Base-by-base conservation (phyloP, 1,284 basidiomycete species). In the Austroboletus niveus region DNA sequence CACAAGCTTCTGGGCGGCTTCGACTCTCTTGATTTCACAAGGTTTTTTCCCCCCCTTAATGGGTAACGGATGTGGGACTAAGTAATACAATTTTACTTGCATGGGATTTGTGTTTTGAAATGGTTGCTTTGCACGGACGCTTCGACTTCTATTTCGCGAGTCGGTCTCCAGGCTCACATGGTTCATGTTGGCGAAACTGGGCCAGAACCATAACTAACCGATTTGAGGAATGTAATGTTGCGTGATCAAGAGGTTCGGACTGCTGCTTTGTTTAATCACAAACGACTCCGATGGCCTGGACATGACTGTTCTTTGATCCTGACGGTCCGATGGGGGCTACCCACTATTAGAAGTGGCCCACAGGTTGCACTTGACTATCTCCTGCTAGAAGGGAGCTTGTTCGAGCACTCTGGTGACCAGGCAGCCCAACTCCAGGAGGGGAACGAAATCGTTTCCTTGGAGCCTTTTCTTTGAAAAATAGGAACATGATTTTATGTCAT, bases 381-480 rank as follows among this genome's bases (percentile, higher is more conserved):
- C 20, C 1, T 22, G 35, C 24, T 20, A n/a, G 30, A 3, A 15
- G 14, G 20, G 6, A 6, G 17, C 11, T 27, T 5, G 4, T 27
- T 7, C 3, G 35, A 17, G 15, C 50, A 30, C 17, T 40, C 20
- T 4, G 31, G 47, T 29, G 51, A 48, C 59, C 59, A 60, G 9
- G 61, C 59, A 1, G 51, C 59, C 58, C 58, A 60, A 24, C 59
- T 59, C 58, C 60, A 60, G 5, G 60, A 60, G 22, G 57, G 59
- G 9, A 61, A 42, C 0, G 56, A 44, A 1, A 57, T 15, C 42
- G 34, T 48, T 22, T 47, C 14, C 34, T 39, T 42, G 1, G 45
- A 38, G n/a, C 49, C 59, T 1, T 52, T 15, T 11, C 17, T 36
- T n/a, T 45, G 9, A 3, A 59, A 45, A 38, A 55, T n/a, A 9